Conservation (phyloP, 2,329 filamentous ascomycete genomes). For the Alternaria metachromatica region DNA sequence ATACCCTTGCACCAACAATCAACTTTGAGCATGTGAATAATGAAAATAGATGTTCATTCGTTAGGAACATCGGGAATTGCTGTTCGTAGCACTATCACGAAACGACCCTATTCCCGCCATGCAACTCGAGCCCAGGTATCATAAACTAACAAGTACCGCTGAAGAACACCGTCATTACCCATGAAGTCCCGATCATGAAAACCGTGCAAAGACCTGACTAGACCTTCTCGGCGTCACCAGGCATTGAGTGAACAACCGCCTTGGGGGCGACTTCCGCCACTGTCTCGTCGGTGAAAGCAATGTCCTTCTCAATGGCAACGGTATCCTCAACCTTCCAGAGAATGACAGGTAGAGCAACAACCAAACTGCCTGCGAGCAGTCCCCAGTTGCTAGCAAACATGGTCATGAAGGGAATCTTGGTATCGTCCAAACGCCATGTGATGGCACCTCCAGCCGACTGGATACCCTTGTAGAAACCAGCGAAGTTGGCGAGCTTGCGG, state of each 20-base stretch:
- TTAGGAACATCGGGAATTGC: not conserved
- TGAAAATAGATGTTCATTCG: not conserved
- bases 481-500: constrained; percentile 89
- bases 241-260: constrained; percentile 18
- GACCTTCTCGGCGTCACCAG: constrained; percentile 37
- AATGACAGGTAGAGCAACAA: constrained; percentile 81
- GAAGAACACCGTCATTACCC: constrained; percentile 17
- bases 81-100: not conserved
- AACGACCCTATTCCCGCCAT: constrained; percentile 2
- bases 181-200: constrained; percentile 11
- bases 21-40: not conserved
- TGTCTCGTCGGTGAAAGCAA: constrained; percentile 85
- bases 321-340: constrained; percentile 80
- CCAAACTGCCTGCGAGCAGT: constrained; percentile 72
- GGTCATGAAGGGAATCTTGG: constrained; percentile 66
- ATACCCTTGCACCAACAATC: not conserved
- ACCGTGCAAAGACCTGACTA: constrained; percentile 16
- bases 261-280: constrained; percentile 67
- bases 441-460: constrained; percentile 86
- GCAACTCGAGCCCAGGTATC: constrained; percentile 26
- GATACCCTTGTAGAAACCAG: constrained; percentile 88
- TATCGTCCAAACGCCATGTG: constrained; percentile 72
- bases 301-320: constrained; percentile 80
- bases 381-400: constrained; percentile 81
- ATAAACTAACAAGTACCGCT: constrained; percentile 19